Evolutionary conservation across 768 basidiomycete genomes (phyloP), one percentile per base, ranked within the genome.

Genomic region (Lentinula sp.): DNA sequence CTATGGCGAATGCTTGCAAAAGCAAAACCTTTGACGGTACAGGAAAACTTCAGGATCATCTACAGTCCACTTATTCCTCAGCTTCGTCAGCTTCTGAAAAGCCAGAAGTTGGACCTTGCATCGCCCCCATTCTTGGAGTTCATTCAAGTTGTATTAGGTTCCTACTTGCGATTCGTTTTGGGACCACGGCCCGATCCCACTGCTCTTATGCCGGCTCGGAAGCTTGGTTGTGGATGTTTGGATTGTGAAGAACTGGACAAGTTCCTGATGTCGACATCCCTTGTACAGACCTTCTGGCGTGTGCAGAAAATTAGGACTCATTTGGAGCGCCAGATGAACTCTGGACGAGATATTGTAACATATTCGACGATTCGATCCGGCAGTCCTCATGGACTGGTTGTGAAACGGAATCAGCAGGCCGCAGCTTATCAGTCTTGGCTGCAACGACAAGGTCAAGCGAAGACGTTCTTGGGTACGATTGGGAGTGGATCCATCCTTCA

Each of bases 151-250:
- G 55, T 74, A 11, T 65, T 77, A 15, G 70, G 65, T 8, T 48
- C 63, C 3, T 73, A 74, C 37, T 65, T 77, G 32, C 62, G 63
- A 2, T 60, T 72, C 42, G 56, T 73, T 13, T 65, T 76, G 8
- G 70, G 71, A 7, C 57, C 62, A 5, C 69, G 68, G 50, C 59
- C 62, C 5, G n/a, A 43, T 43, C 16, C 42, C 16, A 62, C 63
- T 7, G 61, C 40, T 43, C 23, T 60, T 34, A 16, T 59, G 1
- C 61, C 59, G 13, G 61, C 73, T 39, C 68, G 71, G 32, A 73
- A 71, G 40, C 62, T 76, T 42, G 71, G 71, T 5, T 75, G 75
- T 58, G 70, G 73, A 23, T 75, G 73, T 53, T 13, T 15, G 11
- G 69, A 74, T 32, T 75, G 75, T 62, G 59, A 23, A 23, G 23